These are phyloP conservation scores for Panicum virgatum DNA, from an alignment of 202 grass and related monocot genomes.

Conservation along the genomic window DNA sequence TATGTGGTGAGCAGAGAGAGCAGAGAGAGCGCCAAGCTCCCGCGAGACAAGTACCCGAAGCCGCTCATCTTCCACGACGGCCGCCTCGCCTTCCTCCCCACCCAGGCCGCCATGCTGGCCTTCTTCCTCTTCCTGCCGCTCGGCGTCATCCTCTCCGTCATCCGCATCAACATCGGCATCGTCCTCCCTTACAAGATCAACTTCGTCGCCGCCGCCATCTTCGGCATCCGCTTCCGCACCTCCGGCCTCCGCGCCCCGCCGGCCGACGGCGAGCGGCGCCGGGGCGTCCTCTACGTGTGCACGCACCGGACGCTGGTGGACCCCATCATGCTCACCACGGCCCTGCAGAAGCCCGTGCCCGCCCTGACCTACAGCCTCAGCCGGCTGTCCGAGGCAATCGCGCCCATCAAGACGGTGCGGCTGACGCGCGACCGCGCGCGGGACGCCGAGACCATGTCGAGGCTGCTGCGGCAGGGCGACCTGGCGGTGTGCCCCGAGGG, in stretches of 20 bases:
- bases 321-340: constrained; percentile 66
- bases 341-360: constrained; percentile 60
- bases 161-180: constrained; percentile 64
- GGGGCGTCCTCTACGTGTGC: constrained; percentile 75
- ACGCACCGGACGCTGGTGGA: constrained; percentile 86
- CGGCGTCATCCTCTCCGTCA: constrained; percentile 55
- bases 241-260: not conserved
- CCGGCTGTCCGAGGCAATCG: constrained; percentile 56
- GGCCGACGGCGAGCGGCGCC: not conserved
- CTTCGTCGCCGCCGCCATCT: constrained; percentile 25
- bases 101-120: constrained; percentile 42
- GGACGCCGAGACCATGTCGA: constrained; percentile 68
- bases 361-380: constrained; percentile 93
- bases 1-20: constrained; percentile 59
- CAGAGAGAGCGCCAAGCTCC: constrained; percentile 33
- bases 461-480: constrained; percentile 52
- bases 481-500: constrained; percentile 89
- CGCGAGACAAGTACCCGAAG: constrained; percentile 75
- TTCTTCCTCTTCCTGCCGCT: constrained; percentile 78
- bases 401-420: constrained; percentile 75
- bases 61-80: constrained; percentile 96
- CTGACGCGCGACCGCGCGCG: constrained; percentile 67
- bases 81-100: constrained; percentile 74
- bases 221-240: constrained; percentile 56
- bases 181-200: constrained; percentile 58